Percentiles rank a stretch among this genome's conserved stretches.
Conservation (phyloP, 345 rosid species). For the Populus tremula region DNA sequence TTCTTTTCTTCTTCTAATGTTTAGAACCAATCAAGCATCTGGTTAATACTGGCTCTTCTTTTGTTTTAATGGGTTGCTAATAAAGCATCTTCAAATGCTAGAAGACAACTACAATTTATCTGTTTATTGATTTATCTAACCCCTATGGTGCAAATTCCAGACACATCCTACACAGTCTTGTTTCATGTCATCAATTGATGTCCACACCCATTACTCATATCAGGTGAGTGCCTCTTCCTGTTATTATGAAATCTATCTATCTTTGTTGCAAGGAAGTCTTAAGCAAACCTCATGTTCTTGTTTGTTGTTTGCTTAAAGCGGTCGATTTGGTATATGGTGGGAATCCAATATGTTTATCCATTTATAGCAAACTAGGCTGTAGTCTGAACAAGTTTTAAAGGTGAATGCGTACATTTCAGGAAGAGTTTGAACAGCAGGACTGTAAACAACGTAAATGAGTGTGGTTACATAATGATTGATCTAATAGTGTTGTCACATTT, state of each 20-base stretch:
- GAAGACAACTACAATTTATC: not conserved
- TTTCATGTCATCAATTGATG: conserved; percentile 97
- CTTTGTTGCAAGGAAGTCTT: not conserved
- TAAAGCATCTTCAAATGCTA: not conserved
- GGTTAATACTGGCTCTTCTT: not conserved
- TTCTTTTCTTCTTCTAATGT: not conserved
- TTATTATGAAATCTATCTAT: conserved; percentile 5
- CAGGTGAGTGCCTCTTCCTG: conserved; percentile 50
- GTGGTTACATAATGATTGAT: not conserved
- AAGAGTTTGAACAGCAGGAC: not conserved
- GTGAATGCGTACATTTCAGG: not conserved
- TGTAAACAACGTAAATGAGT: not conserved
- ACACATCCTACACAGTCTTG: conserved; percentile 99
- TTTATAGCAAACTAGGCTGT: not conserved
- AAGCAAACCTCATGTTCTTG: not conserved
- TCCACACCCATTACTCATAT: conserved; percentile 96
- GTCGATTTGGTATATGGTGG: not conserved
- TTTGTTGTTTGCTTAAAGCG: not conserved
- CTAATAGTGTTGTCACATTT: not conserved
- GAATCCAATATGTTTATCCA: not conserved
- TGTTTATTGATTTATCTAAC: conserved; percentile 4
- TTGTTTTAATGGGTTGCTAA: not conserved
- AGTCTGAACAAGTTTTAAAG: not conserved
- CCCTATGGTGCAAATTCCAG: conserved; percentile 42
- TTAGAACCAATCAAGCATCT: not conserved